Base-by-base conservation (phyloP, 2,329 filamentous ascomycete species). In the Bipolaris victoriae region DNA sequence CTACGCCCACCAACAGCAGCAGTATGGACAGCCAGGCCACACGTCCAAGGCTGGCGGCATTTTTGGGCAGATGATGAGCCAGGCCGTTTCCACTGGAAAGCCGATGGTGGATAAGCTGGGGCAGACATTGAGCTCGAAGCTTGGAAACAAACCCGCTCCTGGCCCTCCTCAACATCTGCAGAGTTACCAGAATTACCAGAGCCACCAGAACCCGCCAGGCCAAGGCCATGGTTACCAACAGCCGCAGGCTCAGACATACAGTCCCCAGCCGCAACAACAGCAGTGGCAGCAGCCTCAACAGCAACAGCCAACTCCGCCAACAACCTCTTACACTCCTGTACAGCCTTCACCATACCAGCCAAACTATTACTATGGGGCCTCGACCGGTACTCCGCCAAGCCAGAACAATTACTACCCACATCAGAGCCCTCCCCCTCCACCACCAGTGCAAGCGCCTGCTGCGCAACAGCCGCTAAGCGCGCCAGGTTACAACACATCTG, bases 91-190 rank as follows among this genome's bases (percentile, higher is more conserved):
- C 2, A 72, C 71, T 1, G 64, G 70, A 22, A 76, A 74, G 61
- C 73, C 73, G 1, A 71, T 75, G 67, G 22, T 75, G 49, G 68
- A 73, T 55, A 76, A 75, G 58, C 48, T 76, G 33, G 66, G 69
- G 45, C 75, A 76, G 65, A 70, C 69, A 7, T 72, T 76, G 26
- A 74, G 69, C 66, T 73, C 71, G 7, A 75, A 72, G 58, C 52
- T 75, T 24, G 65, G 69, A 7, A 67, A 58, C 49, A 74, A 75
- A 59, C 66, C 40, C 5, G 10, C 40, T 5, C 20, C 22, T 26
- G 20, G 40, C 40, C 40, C 40, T 41, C 20, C 11, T 24, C 39
- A 41, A 24, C 39, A 41, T 24, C 20, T 41, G 16, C 40, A 43
- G 40, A 73, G 61, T 57, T 74, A 74, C 45, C 67, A 70, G 20